Evolutionary conservation across 768 basidiomycete genomes (phyloP).

Genomic region (Lyophyllum atratum): DNA sequence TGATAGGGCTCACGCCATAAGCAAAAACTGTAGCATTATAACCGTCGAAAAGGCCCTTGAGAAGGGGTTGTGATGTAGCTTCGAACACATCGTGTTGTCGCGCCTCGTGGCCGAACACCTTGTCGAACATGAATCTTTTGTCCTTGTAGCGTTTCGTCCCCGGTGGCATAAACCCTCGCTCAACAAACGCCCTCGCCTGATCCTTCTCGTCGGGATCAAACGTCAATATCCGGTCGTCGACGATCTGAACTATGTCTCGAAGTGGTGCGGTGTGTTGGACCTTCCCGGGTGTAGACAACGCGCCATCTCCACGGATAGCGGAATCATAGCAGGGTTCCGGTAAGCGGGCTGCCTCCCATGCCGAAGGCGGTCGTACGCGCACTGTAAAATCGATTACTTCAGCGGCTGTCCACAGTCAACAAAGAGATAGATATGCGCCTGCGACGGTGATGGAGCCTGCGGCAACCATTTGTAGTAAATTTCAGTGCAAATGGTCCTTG

Average conservation of each 20-base stretch:
- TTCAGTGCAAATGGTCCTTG: constrained; percentile 4
- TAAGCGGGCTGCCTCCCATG: constrained; percentile 83
- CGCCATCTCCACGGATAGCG: constrained; percentile 81
- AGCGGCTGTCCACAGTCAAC: constrained; percentile 17
- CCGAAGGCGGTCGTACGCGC: constrained; percentile 85
- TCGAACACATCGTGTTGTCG: constrained; percentile 88
- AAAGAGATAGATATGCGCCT: constrained; percentile 44
- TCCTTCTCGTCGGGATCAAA: constrained; percentile 96
- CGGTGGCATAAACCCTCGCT: constrained; percentile 82
- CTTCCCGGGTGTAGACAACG: constrained; percentile 69
- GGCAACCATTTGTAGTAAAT: constrained; percentile 59
- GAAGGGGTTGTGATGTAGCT: constrained; percentile 80
- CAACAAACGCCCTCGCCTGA: constrained; percentile 74
- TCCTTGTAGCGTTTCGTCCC: constrained; percentile 96
- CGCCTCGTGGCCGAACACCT: constrained; percentile 81
- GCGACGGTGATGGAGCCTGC: constrained; percentile 89
- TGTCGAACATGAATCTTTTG: constrained; percentile 96
- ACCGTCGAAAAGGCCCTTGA: constrained; percentile 86
- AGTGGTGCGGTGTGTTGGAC: constrained; percentile 57
- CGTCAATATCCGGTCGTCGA: constrained; percentile 93
- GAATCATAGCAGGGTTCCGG: constrained; percentile 74
- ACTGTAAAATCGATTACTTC: constrained; percentile 47
- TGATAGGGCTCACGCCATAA: constrained; percentile 70
- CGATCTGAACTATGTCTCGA: constrained; percentile 81
- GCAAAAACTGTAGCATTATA: constrained; percentile 98